These are phyloP conservation scores for Dictyostelium firmibasis DNA, from an alignment of 78 protist species.

Conservation along the genomic window DNA sequence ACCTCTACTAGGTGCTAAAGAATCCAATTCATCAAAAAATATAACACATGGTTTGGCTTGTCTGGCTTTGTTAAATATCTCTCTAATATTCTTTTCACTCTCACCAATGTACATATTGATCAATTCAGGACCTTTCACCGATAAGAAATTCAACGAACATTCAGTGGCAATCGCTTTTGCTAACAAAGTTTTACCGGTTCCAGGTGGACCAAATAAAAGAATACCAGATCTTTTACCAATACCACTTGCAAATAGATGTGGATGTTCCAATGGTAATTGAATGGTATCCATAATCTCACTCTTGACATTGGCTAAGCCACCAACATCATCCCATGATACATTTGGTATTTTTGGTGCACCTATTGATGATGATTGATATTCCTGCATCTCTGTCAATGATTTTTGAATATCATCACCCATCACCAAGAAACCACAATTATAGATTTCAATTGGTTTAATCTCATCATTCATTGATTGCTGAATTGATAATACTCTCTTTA, in stretches of 20 bases:
- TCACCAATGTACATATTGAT: conserved; percentile 97
- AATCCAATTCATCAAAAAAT: conserved; percentile 97
- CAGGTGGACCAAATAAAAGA: conserved; percentile 98
- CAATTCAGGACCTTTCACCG: conserved; percentile 94
- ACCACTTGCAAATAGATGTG: conserved; percentile 91
- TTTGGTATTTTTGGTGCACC: conserved; percentile 91
- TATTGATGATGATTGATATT: conserved; percentile 71
- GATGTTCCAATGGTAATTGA: conserved; percentile 95
- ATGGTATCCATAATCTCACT: conserved; percentile 95
- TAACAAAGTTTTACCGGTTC: conserved; percentile 94
- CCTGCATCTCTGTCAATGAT: conserved; percentile 76
- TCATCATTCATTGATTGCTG: not conserved
- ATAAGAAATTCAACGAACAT: conserved; percentile 75
- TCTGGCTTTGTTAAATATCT: conserved; percentile 88
- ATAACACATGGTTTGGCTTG: conserved; percentile 93
- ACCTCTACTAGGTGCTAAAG: conserved; percentile 91
- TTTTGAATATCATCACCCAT: conserved; percentile 33
- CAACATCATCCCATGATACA: conserved; percentile 97
- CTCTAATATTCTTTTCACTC: conserved; percentile 93
- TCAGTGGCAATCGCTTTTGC: conserved; percentile 94
- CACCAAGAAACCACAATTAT: conserved; percentile 54
- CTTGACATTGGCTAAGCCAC: conserved; percentile 96
- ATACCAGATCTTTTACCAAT: conserved; percentile 90
- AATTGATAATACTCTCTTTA: conserved; percentile 27
- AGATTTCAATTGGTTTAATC: conserved; percentile 19